These are phyloP conservation scores for Globisporangium iwayamae DNA, from an alignment of 352 stramenopile species.

Conservation along the genomic window DNA sequence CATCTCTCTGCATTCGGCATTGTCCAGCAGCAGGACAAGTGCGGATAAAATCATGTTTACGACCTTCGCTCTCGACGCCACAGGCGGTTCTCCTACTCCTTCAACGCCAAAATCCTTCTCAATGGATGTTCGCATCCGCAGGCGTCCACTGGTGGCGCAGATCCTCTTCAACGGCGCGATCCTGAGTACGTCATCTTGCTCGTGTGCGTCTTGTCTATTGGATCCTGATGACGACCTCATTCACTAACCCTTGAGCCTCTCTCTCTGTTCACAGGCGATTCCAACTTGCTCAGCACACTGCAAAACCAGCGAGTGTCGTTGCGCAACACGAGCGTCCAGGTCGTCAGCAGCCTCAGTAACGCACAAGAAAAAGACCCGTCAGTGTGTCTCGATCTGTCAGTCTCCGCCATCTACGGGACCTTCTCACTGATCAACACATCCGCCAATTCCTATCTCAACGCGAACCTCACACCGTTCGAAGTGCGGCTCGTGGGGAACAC, in stretches of 20 bases:
- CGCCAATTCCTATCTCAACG: background rate
- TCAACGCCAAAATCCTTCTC: background rate
- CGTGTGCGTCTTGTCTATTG: background rate
- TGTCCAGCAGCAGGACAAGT: background rate
- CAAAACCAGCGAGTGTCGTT: conserved; percentile 8
- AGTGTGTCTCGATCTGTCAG: conserved; percentile 4
- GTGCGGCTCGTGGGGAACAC: conserved; percentile 3
- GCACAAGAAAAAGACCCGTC: background rate
- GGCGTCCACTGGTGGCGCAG: conserved; percentile 1
- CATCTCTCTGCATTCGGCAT: background rate
- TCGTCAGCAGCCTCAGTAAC: background rate
- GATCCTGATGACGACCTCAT: background rate
- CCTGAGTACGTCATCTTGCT: conserved; percentile 2
- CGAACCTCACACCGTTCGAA: conserved; percentile 4
- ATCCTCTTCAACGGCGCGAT: background rate
- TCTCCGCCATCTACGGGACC: conserved; percentile 11
- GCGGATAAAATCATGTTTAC: conserved; percentile 8
- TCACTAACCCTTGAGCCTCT: background rate
- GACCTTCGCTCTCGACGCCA: conserved; percentile 3
- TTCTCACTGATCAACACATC: background rate
- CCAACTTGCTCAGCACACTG: background rate
- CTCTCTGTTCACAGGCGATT: conserved; percentile 1
- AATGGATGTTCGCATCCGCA: conserved; percentile 2
- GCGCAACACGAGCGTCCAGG: conserved; percentile 7
- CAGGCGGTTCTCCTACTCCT: background rate